Percentiles rank a stretch among this genome's conserved stretches.
Evolutionary conservation across 208 protist genomes (phyloP).

Genomic region (Phytomonas sp.): DNA sequence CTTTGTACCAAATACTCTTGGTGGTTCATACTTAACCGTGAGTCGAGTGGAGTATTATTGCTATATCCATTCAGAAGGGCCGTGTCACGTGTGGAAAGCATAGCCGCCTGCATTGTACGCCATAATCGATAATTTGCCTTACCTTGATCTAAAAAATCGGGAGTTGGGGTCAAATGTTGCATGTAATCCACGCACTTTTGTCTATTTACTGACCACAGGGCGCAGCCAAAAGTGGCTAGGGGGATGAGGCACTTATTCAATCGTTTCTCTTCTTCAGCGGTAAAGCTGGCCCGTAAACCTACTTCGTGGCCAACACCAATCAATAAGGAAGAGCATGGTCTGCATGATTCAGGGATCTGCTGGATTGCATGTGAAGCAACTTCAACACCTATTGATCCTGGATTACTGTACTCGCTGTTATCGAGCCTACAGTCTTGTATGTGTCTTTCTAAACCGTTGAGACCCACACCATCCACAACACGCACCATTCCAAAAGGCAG

Average conservation of each 20-base stretch:
- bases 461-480: neutral
- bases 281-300: slow-evolving; percentile 18
- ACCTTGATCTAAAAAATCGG: slow-evolving; percentile 7
- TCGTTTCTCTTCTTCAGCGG: slow-evolving; percentile 20
- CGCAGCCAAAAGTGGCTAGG: slow-evolving; percentile 39
- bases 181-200: slow-evolving; percentile 32
- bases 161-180: slow-evolving; percentile 20
- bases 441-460: neutral
- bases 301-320: slow-evolving; percentile 41
- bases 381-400: neutral
- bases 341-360: neutral
- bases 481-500: slow-evolving; percentile 51
- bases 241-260: slow-evolving; percentile 29
- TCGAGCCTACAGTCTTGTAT: neutral
- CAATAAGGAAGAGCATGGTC: slow-evolving; percentile 14
- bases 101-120: slow-evolving; percentile 70
- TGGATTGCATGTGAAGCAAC: neutral
- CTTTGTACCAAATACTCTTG: slow-evolving; percentile 64
- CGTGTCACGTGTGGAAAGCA: slow-evolving; percentile 78
- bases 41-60: slow-evolving; percentile 36
- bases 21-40: slow-evolving; percentile 53
- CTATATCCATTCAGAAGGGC: slow-evolving; percentile 50
- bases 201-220: slow-evolving; percentile 63
- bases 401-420: neutral
- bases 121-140: slow-evolving; percentile 47